A percentile compares a stretch with the other conserved stretches of the same genome.
Conservation (phyloP, 148 eudicot species). For the Arctostaphylos glauca region DNA sequence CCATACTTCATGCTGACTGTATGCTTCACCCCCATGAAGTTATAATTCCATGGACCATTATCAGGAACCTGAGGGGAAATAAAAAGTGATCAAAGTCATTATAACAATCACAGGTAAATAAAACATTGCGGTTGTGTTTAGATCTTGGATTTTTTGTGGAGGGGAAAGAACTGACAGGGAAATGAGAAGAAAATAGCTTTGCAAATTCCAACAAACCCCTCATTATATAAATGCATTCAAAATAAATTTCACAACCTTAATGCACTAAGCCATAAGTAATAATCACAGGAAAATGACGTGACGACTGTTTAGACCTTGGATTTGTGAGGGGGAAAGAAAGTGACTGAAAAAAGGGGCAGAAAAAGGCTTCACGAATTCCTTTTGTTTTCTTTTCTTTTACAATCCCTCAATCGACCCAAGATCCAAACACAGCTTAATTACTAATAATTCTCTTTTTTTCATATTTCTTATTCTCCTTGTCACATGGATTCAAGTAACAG, state of each 20-base stretch:
- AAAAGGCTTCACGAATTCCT: too few relatives aligned
- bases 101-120: neutral
- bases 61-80: slow-evolving; percentile 59
- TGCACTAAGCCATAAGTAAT: too few relatives aligned
- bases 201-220: too few relatives aligned
- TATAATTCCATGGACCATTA: slow-evolving; percentile 94
- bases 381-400: too few relatives aligned
- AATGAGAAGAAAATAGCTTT: too few relatives aligned
- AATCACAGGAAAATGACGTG: too few relatives aligned
- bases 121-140: neutral
- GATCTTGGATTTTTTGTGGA: neutral
- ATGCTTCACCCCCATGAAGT: slow-evolving; percentile 98
- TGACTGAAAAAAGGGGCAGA: too few relatives aligned
- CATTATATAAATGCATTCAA: too few relatives aligned
- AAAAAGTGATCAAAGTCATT: neutral
- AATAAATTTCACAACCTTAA: too few relatives aligned
- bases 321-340: neutral
- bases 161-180: neutral
- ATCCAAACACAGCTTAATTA: neutral
- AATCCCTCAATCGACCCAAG: neutral
- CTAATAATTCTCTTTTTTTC: neutral
- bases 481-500: neutral
- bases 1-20: slow-evolving; percentile 80
- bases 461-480: neutral
- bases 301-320: neutral